Conservation (phyloP, 768 basidiomycete genomes). For the Termitomyces titanicus region DNA sequence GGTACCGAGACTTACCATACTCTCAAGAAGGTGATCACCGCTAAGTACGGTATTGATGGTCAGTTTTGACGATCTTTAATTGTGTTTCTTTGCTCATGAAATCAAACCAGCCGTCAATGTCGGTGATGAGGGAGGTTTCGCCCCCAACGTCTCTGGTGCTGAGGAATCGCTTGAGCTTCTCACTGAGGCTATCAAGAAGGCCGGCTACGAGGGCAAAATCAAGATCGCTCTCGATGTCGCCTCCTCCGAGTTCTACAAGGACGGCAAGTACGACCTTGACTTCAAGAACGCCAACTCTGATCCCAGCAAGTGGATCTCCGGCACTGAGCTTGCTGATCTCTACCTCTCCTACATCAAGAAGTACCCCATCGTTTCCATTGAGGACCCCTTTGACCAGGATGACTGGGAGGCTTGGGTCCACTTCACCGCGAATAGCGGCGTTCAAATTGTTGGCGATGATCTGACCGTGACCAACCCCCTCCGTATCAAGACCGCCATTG, state of each 20-base stretch:
- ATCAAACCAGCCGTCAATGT: conserved; percentile 83
- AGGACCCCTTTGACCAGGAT: conserved; percentile 99
- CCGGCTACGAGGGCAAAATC: conserved; percentile 97
- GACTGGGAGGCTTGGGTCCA: conserved; percentile 98
- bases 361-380: conserved; percentile 94
- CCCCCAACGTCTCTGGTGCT: conserved; percentile 95
- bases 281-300: conserved; percentile 99
- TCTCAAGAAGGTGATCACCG: conserved; percentile 97
- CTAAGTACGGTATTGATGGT: conserved; percentile 99
- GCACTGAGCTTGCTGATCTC: conserved; percentile 87
- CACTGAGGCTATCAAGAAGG: conserved; percentile 94
- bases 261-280: conserved; percentile 98
- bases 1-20: conserved; percentile 98
- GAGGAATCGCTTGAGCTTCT: conserved; percentile 97
- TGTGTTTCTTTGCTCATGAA: conserved; percentile 11
- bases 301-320: conserved; percentile 93
- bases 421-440: conserved; percentile 74
- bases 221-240: conserved; percentile 98
- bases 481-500: conserved; percentile 97
- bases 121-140: conserved; percentile 99
- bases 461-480: conserved; percentile 96
- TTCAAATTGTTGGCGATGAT: conserved; percentile 96
- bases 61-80: conserved; percentile 11
- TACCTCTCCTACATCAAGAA: conserved; percentile 85
- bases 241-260: conserved; percentile 99